Percentiles rank a stretch among this genome's conserved stretches.
phyloP scores from a whole-genome alignment of 2,329 filamentous ascomycete genomes.

The Aspergillus chevalieri region DNA sequence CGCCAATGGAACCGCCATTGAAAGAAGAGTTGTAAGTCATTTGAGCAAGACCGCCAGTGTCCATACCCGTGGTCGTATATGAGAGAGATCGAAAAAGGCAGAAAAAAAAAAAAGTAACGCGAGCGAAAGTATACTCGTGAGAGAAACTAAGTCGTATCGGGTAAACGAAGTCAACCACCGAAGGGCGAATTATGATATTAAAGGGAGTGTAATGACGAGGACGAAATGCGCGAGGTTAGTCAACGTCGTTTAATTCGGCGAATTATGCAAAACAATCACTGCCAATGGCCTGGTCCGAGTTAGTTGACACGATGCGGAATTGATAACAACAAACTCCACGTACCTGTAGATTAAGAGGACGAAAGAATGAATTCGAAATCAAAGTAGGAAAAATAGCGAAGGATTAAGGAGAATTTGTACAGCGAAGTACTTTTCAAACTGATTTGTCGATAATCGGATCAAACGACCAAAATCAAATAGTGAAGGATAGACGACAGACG shows the following conservation, averaged over 20 bases:
- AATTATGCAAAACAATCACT: conserved; percentile 9
- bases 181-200: conserved; percentile 28
- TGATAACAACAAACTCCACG: background rate
- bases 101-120: background rate
- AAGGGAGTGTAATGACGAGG: conserved; percentile 13
- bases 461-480: conserved; percentile 2
- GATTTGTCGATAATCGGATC: background rate
- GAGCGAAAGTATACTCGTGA: background rate
- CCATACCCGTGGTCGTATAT: conserved; percentile 49
- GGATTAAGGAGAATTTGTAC: conserved; percentile 14
- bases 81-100: conserved; percentile 8
- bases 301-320: conserved; percentile 1
- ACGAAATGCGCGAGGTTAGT: conserved; percentile 10
- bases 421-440: conserved; percentile 5
- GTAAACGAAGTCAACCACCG: conserved; percentile 20
- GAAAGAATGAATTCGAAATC: conserved; percentile 3
- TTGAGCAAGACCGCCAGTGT: conserved; percentile 99
- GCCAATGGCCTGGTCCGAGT: conserved; percentile 3
- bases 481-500: conserved; percentile 17
- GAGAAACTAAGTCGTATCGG: conserved; percentile 7
- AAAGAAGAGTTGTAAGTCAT: conserved; percentile 85
- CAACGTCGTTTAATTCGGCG: conserved; percentile 4
- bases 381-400: conserved; percentile 9
- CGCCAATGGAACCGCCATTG: conserved; percentile 61
- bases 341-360: conserved; percentile 10